Conservation (phyloP, 202 grass and related monocot genomes). For the Digitaria exilis region DNA sequence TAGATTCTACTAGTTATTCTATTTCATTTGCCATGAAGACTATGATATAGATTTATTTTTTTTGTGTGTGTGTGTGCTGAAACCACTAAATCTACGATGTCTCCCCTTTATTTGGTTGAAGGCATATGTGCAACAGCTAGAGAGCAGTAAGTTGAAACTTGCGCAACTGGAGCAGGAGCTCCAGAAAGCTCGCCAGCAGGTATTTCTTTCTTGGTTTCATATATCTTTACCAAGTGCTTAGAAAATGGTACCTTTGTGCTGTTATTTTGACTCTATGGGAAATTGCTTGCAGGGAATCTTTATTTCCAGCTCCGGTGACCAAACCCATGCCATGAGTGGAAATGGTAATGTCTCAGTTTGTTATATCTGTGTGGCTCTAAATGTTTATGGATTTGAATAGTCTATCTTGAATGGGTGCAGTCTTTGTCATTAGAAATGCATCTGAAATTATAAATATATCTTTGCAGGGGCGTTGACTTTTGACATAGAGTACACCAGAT, state of each 20-base stretch:
- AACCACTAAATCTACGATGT: neutral
- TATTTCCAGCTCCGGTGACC: constrained; percentile 87
- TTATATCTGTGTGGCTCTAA: neutral
- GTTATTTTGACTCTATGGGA: constrained; percentile 18
- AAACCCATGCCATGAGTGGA: constrained; percentile 89
- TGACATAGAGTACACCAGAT: constrained; percentile 68
- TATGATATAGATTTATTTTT: constrained; percentile 3
- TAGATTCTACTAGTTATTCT: neutral
- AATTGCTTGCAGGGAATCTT: constrained; percentile 76
- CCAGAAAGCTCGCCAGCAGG: constrained; percentile 91
- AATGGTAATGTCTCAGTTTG: constrained; percentile 56
- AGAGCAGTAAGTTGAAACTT: constrained; percentile 95
- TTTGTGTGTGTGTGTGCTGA: neutral
- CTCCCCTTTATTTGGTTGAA: constrained; percentile 45
- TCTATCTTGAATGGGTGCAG: neutral
- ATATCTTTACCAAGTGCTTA: neutral
- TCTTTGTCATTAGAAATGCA: constrained; percentile 16
- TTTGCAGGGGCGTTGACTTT: constrained; percentile 65
- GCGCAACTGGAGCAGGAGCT: constrained; percentile 95
- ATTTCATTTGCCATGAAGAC: neutral
- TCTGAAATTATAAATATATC: constrained; percentile 31
- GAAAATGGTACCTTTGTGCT: neutral
- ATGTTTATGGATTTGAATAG: constrained; percentile 21
- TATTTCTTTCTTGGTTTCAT: constrained; percentile 37
- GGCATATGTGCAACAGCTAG: constrained; percentile 97